These are phyloP conservation scores for Zygosaccharomyces pseudobailii DNA, from an alignment of 1,139 yeast species.

Conservation along the genomic window DNA sequence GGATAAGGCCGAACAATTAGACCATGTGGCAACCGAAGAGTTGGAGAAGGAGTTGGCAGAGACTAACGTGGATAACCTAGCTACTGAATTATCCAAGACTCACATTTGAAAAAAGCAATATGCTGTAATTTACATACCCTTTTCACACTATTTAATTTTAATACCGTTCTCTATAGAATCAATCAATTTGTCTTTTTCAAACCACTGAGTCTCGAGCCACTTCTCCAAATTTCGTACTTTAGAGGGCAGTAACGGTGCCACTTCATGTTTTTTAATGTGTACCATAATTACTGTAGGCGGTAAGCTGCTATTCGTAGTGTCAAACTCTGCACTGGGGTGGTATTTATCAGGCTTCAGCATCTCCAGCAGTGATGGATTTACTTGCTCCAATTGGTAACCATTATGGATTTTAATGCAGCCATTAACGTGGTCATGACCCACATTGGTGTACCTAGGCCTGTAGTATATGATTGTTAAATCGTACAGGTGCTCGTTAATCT, in stretches of 20 bases:
- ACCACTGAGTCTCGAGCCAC: slow-evolving; percentile 71
- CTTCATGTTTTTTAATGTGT: slow-evolving; percentile 44
- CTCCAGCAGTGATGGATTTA: slow-evolving; percentile 52
- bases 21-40: slow-evolving; percentile 49
- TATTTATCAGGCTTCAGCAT: slow-evolving; percentile 40
- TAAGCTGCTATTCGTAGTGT: slow-evolving; percentile 19
- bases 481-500: slow-evolving; percentile 36
- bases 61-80: slow-evolving; percentile 50
- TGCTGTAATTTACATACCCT: slow-evolving; percentile 1
- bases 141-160: slow-evolving; percentile 16
- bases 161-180: slow-evolving; percentile 36
- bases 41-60: slow-evolving; percentile 57
- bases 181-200: slow-evolving; percentile 54
- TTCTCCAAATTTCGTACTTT: slow-evolving; percentile 54
- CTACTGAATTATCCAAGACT: slow-evolving; percentile 54
- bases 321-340: background rate
- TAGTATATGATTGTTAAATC: slow-evolving; percentile 49
- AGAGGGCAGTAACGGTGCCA: slow-evolving; percentile 45
- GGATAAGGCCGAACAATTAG: slow-evolving; percentile 48
- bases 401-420: slow-evolving; percentile 21
- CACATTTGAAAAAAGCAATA: slow-evolving; percentile 34
- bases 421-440: slow-evolving; percentile 14
- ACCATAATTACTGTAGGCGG: slow-evolving; percentile 44
- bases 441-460: slow-evolving; percentile 26
- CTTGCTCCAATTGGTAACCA: slow-evolving; percentile 34